Evolutionary conservation across 2,329 filamentous ascomycete species (phyloP).

Genomic region (Piedraia hortae): DNA sequence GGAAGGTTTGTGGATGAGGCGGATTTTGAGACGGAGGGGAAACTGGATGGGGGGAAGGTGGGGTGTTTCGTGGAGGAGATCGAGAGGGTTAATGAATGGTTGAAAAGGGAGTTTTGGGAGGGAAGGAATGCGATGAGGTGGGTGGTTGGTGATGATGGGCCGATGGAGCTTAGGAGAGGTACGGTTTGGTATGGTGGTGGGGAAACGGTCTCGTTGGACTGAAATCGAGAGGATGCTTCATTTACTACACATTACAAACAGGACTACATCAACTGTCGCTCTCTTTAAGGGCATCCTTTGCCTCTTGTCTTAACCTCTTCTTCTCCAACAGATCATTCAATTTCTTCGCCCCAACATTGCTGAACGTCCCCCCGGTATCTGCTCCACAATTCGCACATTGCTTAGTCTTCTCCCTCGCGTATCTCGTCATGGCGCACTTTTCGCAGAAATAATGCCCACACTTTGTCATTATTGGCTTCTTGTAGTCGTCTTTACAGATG

Average conservation of each 20-base stretch:
- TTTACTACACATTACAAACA: no score
- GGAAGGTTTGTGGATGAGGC: conserved; percentile 45
- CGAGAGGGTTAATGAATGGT: conserved; percentile 49
- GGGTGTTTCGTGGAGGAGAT: conserved; percentile 38
- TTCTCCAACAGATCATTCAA: conserved; percentile 53
- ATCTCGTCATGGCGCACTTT: conserved; percentile 59
- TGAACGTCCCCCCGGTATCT: conserved; percentile 74
- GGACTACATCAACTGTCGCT: no score
- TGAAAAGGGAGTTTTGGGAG: conserved; percentile 50
- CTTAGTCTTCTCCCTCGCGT: conserved; percentile 51
- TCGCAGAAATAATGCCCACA: conserved; percentile 96
- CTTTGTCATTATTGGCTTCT: conserved; percentile 48
- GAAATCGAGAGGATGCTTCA: no score
- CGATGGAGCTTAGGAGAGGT: conserved; percentile 48
- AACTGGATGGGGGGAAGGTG: conserved; percentile 26
- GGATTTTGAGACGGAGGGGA: conserved; percentile 22
- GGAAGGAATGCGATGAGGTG: no score
- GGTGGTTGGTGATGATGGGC: conserved; percentile 65
- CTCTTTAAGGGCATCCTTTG: no score
- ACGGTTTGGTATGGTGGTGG: conserved; percentile 68
- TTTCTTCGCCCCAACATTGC: conserved; percentile 46
- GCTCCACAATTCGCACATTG: conserved; percentile 63
- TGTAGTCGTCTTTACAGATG: conserved; percentile 57
- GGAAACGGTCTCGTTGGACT: conserved; percentile 32
- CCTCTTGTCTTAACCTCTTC: conserved; percentile 28